Percentiles rank a stretch among this genome's conserved stretches.
Conservation (phyloP, 495 filamentous ascomycete genomes). For the Neurospora sp. region DNA sequence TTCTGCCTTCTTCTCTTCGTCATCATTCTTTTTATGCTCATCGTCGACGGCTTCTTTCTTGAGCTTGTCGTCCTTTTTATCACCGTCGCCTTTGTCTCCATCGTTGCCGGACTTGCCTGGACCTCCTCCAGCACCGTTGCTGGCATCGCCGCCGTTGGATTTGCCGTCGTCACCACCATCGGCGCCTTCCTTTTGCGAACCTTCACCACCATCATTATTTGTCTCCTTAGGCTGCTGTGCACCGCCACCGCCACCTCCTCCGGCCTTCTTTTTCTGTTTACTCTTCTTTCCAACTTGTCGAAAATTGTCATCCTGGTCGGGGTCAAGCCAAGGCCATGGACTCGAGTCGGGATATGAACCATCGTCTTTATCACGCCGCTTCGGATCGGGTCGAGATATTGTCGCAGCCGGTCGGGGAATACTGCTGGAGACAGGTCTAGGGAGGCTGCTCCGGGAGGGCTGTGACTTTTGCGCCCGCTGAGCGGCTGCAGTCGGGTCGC, state of each 20-base stretch:
- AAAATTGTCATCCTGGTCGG: constrained; percentile 37
- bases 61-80: constrained; percentile 22
- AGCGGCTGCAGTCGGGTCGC: constrained; percentile 14
- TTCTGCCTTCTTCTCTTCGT: constrained; percentile 14
- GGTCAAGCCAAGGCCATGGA: constrained; percentile 27
- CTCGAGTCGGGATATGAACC: constrained; percentile 21
- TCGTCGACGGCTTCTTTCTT: constrained; percentile 23
- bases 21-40: constrained; percentile 11
- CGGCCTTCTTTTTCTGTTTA: constrained; percentile 14
- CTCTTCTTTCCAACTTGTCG: constrained; percentile 33
- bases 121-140: constrained; percentile 3
- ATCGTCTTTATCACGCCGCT: constrained; percentile 3
- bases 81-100: constrained; percentile 17
- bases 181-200: constrained; percentile 34
- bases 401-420: background rate
- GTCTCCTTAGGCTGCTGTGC: constrained; percentile 1
- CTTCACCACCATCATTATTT: constrained; percentile 22
- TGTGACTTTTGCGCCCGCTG: constrained; percentile 9
- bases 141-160: constrained; percentile 14
- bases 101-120: constrained; percentile 18
- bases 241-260: constrained; percentile 4
- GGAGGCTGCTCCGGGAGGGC: background rate
- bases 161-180: constrained; percentile 17
- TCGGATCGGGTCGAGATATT: background rate
- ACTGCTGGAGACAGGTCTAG: background rate